phyloP scores from a whole-genome alignment of 768 basidiomycete genomes.

The Suillus subalutaceus region DNA sequence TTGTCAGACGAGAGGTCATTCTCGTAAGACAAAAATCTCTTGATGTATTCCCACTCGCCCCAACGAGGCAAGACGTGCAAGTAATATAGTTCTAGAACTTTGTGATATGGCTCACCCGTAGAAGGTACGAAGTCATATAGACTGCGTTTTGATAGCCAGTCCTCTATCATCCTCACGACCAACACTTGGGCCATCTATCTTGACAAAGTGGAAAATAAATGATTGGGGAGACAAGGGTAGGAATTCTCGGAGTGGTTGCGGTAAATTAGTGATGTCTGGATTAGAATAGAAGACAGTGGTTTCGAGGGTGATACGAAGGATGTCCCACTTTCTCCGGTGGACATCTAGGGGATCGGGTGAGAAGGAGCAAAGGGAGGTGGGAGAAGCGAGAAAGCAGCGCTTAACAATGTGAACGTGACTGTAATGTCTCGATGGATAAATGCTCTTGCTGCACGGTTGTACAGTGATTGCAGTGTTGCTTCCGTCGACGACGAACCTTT shows the following conservation, averaged over 20 bases:
- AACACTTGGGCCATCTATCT: slow-evolving; percentile 59
- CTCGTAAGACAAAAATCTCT: slow-evolving; percentile 76
- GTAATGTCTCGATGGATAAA: slow-evolving; percentile 74
- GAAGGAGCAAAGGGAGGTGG: slow-evolving; percentile 38
- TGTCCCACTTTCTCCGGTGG: slow-evolving; percentile 81
- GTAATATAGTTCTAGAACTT: slow-evolving; percentile 76
- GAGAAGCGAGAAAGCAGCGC: slow-evolving; percentile 69
- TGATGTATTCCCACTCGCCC: slow-evolving; percentile 79
- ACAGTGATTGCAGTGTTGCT: slow-evolving; percentile 67
- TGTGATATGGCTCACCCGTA: slow-evolving; percentile 63
- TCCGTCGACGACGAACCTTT: slow-evolving; percentile 34
- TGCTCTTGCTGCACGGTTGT: slow-evolving; percentile 75
- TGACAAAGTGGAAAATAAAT: slow-evolving; percentile 60
- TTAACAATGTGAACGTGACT: slow-evolving; percentile 64
- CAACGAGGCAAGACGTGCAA: slow-evolving; percentile 72
- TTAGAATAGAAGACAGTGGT: slow-evolving; percentile 67
- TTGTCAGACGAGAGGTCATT: slow-evolving; percentile 54
- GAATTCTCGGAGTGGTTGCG: slow-evolving; percentile 52
- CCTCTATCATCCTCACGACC: slow-evolving; percentile 74
- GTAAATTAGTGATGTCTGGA: slow-evolving; percentile 43
- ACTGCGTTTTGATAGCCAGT: slow-evolving; percentile 71
- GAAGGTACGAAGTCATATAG: slow-evolving; percentile 34
- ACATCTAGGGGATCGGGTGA: slow-evolving; percentile 46
- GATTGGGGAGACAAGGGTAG: slow-evolving; percentile 63
- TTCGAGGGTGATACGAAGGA: slow-evolving; percentile 83